Conservation (phyloP, 306 rosid genomes). For the Cucurbita argyrosperma region DNA sequence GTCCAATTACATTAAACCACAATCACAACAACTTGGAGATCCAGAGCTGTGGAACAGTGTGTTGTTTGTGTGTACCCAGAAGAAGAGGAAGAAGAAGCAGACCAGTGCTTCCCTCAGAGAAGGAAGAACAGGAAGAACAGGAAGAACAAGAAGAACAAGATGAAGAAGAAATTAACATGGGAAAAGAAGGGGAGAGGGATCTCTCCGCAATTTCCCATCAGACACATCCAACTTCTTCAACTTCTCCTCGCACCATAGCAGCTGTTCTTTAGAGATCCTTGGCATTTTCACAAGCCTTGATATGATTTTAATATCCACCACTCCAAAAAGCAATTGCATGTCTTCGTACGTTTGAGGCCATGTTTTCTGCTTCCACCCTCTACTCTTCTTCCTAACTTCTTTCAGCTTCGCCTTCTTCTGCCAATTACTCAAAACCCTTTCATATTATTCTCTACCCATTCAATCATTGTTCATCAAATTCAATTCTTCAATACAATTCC, state of each 20-base stretch:
- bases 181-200: conserved; percentile 67
- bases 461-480: neutral
- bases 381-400: conserved; percentile 58
- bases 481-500: neutral
- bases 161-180: conserved; percentile 34
- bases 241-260: conserved; percentile 93
- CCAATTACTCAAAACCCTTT: conserved; percentile 3
- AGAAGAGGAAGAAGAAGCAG: too few species aligned
- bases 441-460: neutral
- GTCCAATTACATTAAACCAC: neutral
- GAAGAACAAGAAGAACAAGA: too few species aligned
- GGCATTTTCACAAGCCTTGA: conserved; percentile 58
- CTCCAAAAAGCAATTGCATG: conserved; percentile 53
- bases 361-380: conserved; percentile 49
- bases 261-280: conserved; percentile 56
- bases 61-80: too few species aligned
- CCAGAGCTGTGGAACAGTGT: too few species aligned
- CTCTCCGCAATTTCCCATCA: conserved; percentile 58
- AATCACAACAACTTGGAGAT: neutral
- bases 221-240: conserved; percentile 57
- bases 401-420: conserved; percentile 71
- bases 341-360: conserved; percentile 73
- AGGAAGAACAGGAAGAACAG: too few species aligned
- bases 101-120: too few species aligned
- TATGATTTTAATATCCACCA: conserved; percentile 49